Evolutionary conservation across 1,139 yeast species (phyloP).

Genomic region (Saccharomyces hybrid): DNA sequence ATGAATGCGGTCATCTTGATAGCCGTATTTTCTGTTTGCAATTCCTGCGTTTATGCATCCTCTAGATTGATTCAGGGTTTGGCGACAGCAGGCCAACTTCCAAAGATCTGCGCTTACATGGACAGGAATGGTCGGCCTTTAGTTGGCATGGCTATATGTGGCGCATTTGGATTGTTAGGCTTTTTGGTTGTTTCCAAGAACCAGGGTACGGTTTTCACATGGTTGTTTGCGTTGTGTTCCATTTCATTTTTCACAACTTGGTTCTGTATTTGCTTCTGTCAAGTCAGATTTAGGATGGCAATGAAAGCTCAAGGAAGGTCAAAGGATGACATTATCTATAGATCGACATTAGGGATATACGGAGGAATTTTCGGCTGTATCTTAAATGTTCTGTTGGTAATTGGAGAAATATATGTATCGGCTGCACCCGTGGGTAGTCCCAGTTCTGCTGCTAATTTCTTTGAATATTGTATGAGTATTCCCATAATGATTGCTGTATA

Average conservation of each 20-base stretch:
- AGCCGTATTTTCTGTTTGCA: slow-evolving; percentile 65
- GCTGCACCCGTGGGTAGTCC: slow-evolving; percentile 50
- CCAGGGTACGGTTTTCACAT: slow-evolving; percentile 56
- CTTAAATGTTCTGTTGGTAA: slow-evolving; percentile 40
- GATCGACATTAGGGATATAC: slow-evolving; percentile 43
- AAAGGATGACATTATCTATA: slow-evolving; percentile 47
- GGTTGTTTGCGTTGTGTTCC: slow-evolving; percentile 81
- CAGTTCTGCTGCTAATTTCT: slow-evolving; percentile 43
- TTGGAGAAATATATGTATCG: slow-evolving; percentile 61
- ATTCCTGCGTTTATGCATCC: slow-evolving; percentile 69
- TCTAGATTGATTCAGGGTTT: slow-evolving; percentile 77
- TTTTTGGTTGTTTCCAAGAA: slow-evolving; percentile 57
- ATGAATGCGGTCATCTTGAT: slow-evolving; percentile 58
- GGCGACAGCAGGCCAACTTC: slow-evolving; percentile 76
- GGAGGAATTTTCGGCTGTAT: slow-evolving; percentile 41
- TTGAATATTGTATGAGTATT: slow-evolving; percentile 50
- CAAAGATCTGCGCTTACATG: slow-evolving; percentile 53
- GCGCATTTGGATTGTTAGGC: slow-evolving; percentile 77
- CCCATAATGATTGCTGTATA: slow-evolving; percentile 50
- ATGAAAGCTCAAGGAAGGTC: slow-evolving; percentile 58
- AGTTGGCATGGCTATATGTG: slow-evolving; percentile 52
- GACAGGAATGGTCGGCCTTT: slow-evolving; percentile 61
- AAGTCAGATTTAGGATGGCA: slow-evolving; percentile 72
- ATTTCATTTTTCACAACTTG: slow-evolving; percentile 73
- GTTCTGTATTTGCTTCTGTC: slow-evolving; percentile 73